Base-by-base conservation (phyloP, 306 rosid species). In the Prunus kanzakura region DNA sequence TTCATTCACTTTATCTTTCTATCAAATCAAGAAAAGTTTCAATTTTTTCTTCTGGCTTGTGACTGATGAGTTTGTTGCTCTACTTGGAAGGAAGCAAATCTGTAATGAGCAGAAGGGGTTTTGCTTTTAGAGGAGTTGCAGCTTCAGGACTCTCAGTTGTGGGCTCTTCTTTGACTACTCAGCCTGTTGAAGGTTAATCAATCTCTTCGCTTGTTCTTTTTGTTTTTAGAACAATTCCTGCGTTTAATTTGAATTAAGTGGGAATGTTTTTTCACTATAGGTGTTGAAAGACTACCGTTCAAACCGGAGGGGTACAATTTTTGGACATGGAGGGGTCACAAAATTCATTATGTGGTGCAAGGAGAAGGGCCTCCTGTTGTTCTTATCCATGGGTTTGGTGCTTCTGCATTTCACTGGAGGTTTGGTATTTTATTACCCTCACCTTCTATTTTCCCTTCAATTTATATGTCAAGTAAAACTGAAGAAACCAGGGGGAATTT, bases 391-490 rank as follows among this genome's bases (percentile, higher is more conserved):
- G 98, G 99, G 52, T 92, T 92, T 86, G 99, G 96, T 60, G 99
- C 98, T 74, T 95, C 99, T 72, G 90, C 89, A 20, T 96, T 83
- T 80, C 97, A 96, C 71, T 92, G 99, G 99, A 90, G 97, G 99
- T 89, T 45, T 69, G 52, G 66, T 84, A 11, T 69, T 50, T 64
- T 8, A 41, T 41, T 64, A 43, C 32, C 47, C 66, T 35, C 52
- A 30, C 67, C 30, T 12, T 47, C 49, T 16, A 29, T 64, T 70
- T 49, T 71, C 23, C n/a, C n/a, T 62, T 5, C 45, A 62, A 11
- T 11, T 27, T 47, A 2, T 32, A 8, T 72, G n/a, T 56, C 62
- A 56, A 20, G 18, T 56, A 20, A 20, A 56, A 56, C 20, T 56
- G 6, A 9, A 56, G 29, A 56, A 56, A 56, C 15, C 25, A 25